These are phyloP conservation scores for Cladorrhinum sp. DNA, from an alignment of 2,329 filamentous ascomycete genomes.

Conservation along the genomic window DNA sequence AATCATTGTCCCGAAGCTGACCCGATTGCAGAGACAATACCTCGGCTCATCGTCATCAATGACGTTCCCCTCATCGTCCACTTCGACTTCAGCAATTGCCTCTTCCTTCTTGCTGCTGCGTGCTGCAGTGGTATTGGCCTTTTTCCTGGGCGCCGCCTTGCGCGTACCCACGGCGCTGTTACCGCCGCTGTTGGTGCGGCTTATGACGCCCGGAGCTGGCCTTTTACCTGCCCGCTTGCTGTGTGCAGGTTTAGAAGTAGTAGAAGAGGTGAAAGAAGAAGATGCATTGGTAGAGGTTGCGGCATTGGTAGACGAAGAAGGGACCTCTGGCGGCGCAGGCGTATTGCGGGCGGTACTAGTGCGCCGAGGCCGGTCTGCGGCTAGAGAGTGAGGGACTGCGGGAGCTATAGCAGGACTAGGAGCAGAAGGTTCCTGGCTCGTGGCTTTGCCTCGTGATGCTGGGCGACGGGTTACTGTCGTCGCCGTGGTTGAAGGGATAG, in stretches of 20 bases:
- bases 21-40: slow-evolving; percentile 76
- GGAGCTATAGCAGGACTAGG: background rate
- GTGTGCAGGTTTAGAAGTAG: slow-evolving; percentile 33
- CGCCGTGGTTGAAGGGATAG: slow-evolving; percentile 21
- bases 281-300: background rate
- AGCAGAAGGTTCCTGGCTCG: slow-evolving; percentile 44
- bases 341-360: slow-evolving; percentile 58
- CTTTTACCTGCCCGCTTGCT: slow-evolving; percentile 60
- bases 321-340: slow-evolving; percentile 50
- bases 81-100: slow-evolving; percentile 47
- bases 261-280: background rate
- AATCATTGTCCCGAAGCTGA: slow-evolving; percentile 82
- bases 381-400: slow-evolving; percentile 37
- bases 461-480: slow-evolving; percentile 42
- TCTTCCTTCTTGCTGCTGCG: slow-evolving; percentile 41
- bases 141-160: slow-evolving; percentile 67
- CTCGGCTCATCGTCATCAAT: slow-evolving; percentile 73
- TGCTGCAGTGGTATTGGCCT: slow-evolving; percentile 37
- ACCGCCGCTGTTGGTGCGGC: slow-evolving; percentile 57
- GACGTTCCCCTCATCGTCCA: slow-evolving; percentile 65
- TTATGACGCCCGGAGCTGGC: slow-evolving; percentile 71
- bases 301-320: slow-evolving; percentile 3
- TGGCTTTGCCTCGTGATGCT: slow-evolving; percentile 50
- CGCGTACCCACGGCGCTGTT: slow-evolving; percentile 69
- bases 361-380: slow-evolving; percentile 52